These are phyloP conservation scores for Pythium brassicae DNA, from an alignment of 352 stramenopile genomes.

Conservation along the genomic window DNA sequence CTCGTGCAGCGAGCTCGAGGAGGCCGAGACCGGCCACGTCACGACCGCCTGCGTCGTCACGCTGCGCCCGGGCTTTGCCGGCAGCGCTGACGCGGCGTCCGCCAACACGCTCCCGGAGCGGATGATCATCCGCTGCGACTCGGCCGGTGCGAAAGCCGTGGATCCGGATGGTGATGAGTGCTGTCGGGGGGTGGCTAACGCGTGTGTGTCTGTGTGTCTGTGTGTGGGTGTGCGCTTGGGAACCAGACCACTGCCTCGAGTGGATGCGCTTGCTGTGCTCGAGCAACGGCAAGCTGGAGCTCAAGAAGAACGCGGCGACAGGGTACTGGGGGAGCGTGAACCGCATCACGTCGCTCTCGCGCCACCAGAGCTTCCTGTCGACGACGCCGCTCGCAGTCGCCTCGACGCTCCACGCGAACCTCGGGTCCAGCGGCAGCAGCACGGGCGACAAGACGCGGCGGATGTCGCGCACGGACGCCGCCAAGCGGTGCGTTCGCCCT, in stretches of 20 bases:
- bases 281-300: slow-evolving; percentile 82
- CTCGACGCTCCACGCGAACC: slow-evolving; percentile 22
- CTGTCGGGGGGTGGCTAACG: not conserved
- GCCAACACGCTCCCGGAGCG: slow-evolving; percentile 31
- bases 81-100: slow-evolving; percentile 7
- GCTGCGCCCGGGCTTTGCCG: slow-evolving; percentile 18
- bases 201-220: not conserved
- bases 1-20: slow-evolving; percentile 70
- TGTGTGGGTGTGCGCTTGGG: not conserved
- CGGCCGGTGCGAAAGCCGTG: slow-evolving; percentile 42
- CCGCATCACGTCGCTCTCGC: slow-evolving; percentile 76
- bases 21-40: slow-evolving; percentile 47
- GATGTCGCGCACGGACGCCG: slow-evolving; percentile 70
- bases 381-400: slow-evolving; percentile 44
- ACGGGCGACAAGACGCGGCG: slow-evolving; percentile 41
- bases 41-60: slow-evolving; percentile 65
- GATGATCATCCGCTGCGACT: slow-evolving; percentile 80
- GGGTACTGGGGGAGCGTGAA: slow-evolving; percentile 85
- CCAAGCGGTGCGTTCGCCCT: slow-evolving; percentile 55
- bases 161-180: not conserved
- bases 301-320: slow-evolving; percentile 86
- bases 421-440: slow-evolving; percentile 6
- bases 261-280: slow-evolving; percentile 85
- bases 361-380: slow-evolving; percentile 81
- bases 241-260: slow-evolving; percentile 76